A percentile compares a stretch with the other conserved stretches of the same genome.
Conservation (phyloP, 225 moss, liverwort and hornwort genomes). For the Takakia lepidozioides region DNA sequence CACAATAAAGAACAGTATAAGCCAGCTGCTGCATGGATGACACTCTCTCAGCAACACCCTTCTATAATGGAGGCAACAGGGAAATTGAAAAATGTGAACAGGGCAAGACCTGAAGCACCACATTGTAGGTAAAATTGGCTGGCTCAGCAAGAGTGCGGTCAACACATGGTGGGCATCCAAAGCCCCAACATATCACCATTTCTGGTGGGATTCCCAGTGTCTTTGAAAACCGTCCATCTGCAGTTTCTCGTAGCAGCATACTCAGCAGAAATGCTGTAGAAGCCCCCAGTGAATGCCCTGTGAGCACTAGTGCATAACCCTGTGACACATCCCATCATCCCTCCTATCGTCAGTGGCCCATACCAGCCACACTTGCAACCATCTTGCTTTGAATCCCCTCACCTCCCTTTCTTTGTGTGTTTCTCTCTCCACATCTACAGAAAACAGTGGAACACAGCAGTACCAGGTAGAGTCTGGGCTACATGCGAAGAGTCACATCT, state of each 20-base stretch:
- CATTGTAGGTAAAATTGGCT: constrained; percentile 44
- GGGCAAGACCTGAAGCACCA: constrained; percentile 63
- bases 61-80: too few species aligned
- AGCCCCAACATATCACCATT: constrained; percentile 73
- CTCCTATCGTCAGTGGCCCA: too few species aligned
- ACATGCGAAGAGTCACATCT: too few species aligned
- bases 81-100: neutral
- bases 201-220: constrained; percentile 42
- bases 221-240: constrained; percentile 35
- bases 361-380: too few species aligned
- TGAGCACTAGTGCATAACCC: constrained; percentile 77
- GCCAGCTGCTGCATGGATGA: too few species aligned
- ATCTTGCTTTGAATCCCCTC: neutral
- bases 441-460: neutral
- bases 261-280: constrained; percentile 61
- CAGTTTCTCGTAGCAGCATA: constrained; percentile 48
- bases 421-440: neutral
- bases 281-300: constrained; percentile 88
- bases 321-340: constrained; percentile 15
- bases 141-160: constrained; percentile 44
- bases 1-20: too few species aligned
- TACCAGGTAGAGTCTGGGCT: neutral
- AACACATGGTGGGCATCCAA: constrained; percentile 83
- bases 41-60: too few species aligned
- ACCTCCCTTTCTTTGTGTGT: constrained; percentile 12